Base-by-base conservation (phyloP, 441 rosid species). In the Brassica balearica region DNA sequence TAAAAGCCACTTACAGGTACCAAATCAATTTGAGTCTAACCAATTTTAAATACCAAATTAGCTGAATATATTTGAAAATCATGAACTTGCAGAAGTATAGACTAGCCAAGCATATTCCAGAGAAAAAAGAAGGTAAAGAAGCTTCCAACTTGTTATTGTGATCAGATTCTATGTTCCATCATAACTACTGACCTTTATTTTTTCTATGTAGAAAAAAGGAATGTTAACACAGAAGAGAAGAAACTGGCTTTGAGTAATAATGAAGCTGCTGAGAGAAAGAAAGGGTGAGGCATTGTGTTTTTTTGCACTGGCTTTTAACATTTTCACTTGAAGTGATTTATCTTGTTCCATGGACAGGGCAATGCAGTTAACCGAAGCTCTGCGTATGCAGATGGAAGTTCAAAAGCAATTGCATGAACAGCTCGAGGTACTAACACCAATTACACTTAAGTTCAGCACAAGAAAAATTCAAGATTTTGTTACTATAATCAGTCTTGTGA, bases 1-100 rank as follows among this genome's bases (percentile, higher is more conserved):
- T 17, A 94, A 94, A 82, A 92, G 98, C 89, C 98, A 94, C 83
- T 83, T 94, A 48, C 98, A 92, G 98, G 97, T 91, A 82, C 65
- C 17, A 5, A 10, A 81, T 48, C 46, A 69, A 23, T 72, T 63
- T 64, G 66, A 71, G 36, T 61, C 34, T 77, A 22, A 48, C 43
- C 15, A 41, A 17, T 17, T 17, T 17, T 17, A 17, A 17, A 41
- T 69, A 41, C 69, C 14, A 43, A 65, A 69, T 65, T 23, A 32
- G 68, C 66, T 32, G 19, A 17, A 17, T 17, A 17, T 17, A 17
- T 17, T 17, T 17, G 19, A 17, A 17, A 17, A 17, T 64, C 67
- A 36, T 69, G 77, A 68, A 76, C 77, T 83, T 60, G 82, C 94
- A 94, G 97, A 94, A 94, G 82, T 94, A 94, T 84, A 94, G 94